Evolutionary conservation across 1,284 basidiomycete species (phyloP), one percentile per base, ranked within the genome.

Genomic region (Cystobasidiaceae sp.): DNA sequence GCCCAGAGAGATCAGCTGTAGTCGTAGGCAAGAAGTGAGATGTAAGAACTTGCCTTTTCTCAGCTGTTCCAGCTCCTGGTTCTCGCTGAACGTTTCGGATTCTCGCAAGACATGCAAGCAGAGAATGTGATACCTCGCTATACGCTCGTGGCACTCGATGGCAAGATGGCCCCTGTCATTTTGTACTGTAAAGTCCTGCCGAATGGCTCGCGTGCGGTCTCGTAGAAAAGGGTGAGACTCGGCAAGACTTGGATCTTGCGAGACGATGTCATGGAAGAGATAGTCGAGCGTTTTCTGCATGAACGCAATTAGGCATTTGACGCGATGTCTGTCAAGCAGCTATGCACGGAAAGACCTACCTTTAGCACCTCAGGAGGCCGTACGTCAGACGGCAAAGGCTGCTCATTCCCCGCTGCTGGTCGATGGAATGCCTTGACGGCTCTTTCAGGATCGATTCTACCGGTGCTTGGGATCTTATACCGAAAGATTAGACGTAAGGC

Each of bases 391-490:
- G 94, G 93, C 0, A 96, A 76, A 0, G 85, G 87, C 62, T 78
- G 74, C 75, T 93, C 91, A 78, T 94, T 90, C 2, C 94, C 93
- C 1, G 92, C 90, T 23, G 73, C 82, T 2, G 91, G 93, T 33
- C 94, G 86, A 73, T 94, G 90, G 75, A 94, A 98, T 72, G 89
- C 90, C 75, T 96, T 96, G 61, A 97, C 94, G 0, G 93, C 92
- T 54, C 87, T 85, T 37, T 81, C 80, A 68, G 92, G 91, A 73
- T 96, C 87, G 17, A 97, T 87, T 21, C 86, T 82, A 74, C 85
- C 76, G 19, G 79, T 74, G 27, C 77, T 75, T 48, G 72, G 71
- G 68, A 72, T 75, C 75, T 72, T n/a, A n/a, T n/a, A n/a, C n/a
- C 48, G 15, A 46, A 3, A 50, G 28, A 9, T 87, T 85, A 83